Conservation (phyloP, 768 basidiomycete species). For the Calocera viscosa region DNA sequence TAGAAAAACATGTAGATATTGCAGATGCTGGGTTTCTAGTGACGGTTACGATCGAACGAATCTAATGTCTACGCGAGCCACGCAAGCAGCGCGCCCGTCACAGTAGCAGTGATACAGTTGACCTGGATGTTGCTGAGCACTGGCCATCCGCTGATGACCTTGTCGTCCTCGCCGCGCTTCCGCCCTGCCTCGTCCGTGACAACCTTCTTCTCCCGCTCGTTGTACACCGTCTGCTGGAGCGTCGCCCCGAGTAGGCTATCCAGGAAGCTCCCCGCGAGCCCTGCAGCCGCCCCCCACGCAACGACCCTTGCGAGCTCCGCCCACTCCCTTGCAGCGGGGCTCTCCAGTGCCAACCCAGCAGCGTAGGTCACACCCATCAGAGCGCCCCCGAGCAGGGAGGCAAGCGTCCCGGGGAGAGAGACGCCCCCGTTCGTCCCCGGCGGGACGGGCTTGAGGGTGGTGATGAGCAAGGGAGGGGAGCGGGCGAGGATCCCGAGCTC, state of each 20-base stretch:
- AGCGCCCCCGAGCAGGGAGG: slow-evolving; percentile 59
- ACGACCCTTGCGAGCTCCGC: slow-evolving; percentile 35
- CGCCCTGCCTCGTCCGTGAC: slow-evolving; percentile 42
- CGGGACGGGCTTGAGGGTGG: slow-evolving; percentile 61
- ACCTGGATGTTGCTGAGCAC: slow-evolving; percentile 79
- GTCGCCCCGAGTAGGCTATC: slow-evolving; percentile 85
- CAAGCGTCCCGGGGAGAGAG: slow-evolving; percentile 58
- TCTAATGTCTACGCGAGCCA: neutral
- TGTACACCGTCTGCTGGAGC: slow-evolving; percentile 68
- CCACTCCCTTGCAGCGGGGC: slow-evolving; percentile 35
- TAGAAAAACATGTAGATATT: neutral
- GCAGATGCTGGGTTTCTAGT: neutral
- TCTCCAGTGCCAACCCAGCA: slow-evolving; percentile 48
- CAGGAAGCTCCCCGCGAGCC: slow-evolving; percentile 61
- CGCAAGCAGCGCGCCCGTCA: neutral
- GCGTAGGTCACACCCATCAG: slow-evolving; percentile 56
- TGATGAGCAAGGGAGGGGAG: slow-evolving; percentile 59
- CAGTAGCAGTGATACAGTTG: slow-evolving; percentile 19
- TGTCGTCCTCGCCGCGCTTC: slow-evolving; percentile 29
- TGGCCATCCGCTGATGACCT: slow-evolving; percentile 49
- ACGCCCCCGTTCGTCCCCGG: slow-evolving; percentile 82
- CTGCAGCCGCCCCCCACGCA: slow-evolving; percentile 50
- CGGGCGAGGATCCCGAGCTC: slow-evolving; percentile 79
- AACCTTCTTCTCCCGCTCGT: slow-evolving; percentile 45
- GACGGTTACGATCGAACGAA: neutral